phyloP scores from a whole-genome alignment of 331 rosid genomes.

The Dryas integrifolia region DNA sequence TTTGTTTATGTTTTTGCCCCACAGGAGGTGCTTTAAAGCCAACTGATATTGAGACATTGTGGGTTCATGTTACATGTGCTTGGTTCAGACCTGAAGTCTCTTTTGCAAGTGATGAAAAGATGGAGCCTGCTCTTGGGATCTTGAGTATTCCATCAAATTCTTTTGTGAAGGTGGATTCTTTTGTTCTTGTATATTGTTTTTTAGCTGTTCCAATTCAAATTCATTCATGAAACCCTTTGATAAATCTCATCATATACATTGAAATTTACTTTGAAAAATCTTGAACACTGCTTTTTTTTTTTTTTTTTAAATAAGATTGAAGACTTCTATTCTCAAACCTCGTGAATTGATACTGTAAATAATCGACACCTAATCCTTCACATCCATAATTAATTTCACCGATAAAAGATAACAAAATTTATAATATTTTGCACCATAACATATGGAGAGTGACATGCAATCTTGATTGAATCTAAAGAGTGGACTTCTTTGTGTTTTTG shows the following conservation, averaged over 20 bases:
- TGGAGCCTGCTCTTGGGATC: slow-evolving; percentile 99
- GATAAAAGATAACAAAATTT: not conserved
- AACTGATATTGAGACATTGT: slow-evolving; percentile 81
- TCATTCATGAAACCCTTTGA: not conserved
- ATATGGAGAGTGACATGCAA: not conserved
- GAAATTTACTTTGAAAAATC: not conserved
- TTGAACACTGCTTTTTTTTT: not conserved
- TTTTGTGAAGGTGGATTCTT: slow-evolving; percentile 77
- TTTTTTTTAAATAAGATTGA: not conserved
- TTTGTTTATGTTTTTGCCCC: slow-evolving; percentile 23
- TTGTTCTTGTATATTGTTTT: slow-evolving; percentile 10
- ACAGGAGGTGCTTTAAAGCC: slow-evolving; percentile 98
- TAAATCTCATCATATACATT: not conserved
- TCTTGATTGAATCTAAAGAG: not conserved
- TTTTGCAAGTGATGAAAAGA: slow-evolving; percentile 90
- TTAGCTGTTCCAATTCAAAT: not conserved
- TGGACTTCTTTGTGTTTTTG: not conserved
- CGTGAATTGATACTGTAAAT: not conserved
- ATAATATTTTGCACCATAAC: not conserved
- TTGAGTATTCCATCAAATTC: slow-evolving; percentile 97
- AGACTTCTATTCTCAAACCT: not conserved
- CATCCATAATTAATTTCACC: not conserved
- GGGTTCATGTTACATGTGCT: slow-evolving; percentile 99
- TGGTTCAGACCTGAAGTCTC: slow-evolving; percentile 99
- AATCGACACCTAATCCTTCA: not conserved